Evolutionary conservation across 192 early-diverging fungal species (phyloP).

Genomic region (Chytriomyces sp.): DNA sequence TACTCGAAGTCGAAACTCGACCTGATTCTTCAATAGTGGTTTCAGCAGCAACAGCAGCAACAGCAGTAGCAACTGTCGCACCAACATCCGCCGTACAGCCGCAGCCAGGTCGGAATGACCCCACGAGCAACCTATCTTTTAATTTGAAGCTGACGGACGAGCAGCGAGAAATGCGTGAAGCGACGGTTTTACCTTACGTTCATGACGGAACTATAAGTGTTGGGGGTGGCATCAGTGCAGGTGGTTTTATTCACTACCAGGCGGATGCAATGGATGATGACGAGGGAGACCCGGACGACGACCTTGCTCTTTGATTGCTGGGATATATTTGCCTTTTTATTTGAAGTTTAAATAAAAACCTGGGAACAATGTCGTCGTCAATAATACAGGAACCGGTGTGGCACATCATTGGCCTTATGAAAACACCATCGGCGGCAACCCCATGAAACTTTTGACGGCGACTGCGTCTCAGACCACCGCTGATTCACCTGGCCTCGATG

Average conservation of each 20-base stretch:
- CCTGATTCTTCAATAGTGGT: not conserved
- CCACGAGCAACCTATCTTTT: conserved; percentile 82
- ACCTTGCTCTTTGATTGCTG: conserved; percentile 17
- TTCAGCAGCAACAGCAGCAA: not conserved
- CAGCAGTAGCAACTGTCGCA: not conserved
- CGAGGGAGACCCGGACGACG: conserved; percentile 69
- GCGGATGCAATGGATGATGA: conserved; percentile 87
- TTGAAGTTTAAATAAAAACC: no score
- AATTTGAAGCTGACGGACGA: conserved; percentile 83
- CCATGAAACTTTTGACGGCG: no score
- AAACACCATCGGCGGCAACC: no score
- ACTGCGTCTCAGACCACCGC: no score
- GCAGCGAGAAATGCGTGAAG: conserved; percentile 75
- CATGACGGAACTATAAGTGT: conserved; percentile 57
- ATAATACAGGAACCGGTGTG: no score
- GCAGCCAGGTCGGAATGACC: conserved; percentile 48
- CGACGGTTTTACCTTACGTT: conserved; percentile 80
- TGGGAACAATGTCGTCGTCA: no score
- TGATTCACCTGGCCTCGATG: no score
- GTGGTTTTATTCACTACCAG: conserved; percentile 78
- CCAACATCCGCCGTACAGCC: not conserved
- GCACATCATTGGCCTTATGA: no score
- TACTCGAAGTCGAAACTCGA: not conserved
- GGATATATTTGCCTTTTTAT: no score
- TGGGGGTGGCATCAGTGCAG: conserved; percentile 10